Percentiles rank a stretch among this genome's conserved stretches.
These are phyloP conservation scores for Neofusicoccum parvum DNA, from an alignment of 2,329 filamentous ascomycete genomes.

Conservation along the genomic window DNA sequence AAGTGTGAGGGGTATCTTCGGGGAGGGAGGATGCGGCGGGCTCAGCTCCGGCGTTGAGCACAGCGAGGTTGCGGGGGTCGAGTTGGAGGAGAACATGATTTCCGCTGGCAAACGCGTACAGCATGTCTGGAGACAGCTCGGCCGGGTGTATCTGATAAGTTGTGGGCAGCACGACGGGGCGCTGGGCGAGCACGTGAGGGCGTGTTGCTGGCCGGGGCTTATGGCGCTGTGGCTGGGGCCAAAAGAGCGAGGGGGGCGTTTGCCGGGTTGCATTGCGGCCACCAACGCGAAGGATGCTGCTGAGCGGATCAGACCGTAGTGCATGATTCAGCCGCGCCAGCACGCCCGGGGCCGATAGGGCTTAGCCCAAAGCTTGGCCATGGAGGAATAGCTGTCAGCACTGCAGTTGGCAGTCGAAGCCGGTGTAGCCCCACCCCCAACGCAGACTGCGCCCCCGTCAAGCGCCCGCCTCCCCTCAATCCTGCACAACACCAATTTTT, in stretches of 20 bases:
- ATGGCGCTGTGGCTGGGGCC: not conserved
- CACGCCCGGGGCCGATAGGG: no score
- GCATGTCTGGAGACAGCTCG: not conserved
- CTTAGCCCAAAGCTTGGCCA: not conserved
- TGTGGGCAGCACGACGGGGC: not conserved
- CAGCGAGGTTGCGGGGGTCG: not conserved
- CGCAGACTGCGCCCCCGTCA: not conserved
- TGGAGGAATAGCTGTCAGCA: not conserved
- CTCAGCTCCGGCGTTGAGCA: slow-evolving; percentile 6
- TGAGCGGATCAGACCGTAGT: not conserved
- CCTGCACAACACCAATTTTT: not conserved
- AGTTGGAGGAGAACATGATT: not conserved
- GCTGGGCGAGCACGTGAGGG: not conserved
- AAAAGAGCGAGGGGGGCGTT: not conserved
- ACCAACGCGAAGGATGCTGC: slow-evolving; percentile 7
- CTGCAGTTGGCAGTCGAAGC: no score
- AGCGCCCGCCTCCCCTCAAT: no score
- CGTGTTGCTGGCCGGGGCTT: slow-evolving; percentile 1
- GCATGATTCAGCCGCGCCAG: not conserved
- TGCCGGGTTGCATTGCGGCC: not conserved
- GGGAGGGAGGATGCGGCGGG: not conserved
- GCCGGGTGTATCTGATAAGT: slow-evolving; percentile 4
- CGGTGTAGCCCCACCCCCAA: no score
- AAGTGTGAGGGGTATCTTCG: not conserved
- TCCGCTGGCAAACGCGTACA: not conserved